These are phyloP conservation scores for Neonectria sp. DNA, from an alignment of 2,329 filamentous ascomycete species.

Conservation along the genomic window DNA sequence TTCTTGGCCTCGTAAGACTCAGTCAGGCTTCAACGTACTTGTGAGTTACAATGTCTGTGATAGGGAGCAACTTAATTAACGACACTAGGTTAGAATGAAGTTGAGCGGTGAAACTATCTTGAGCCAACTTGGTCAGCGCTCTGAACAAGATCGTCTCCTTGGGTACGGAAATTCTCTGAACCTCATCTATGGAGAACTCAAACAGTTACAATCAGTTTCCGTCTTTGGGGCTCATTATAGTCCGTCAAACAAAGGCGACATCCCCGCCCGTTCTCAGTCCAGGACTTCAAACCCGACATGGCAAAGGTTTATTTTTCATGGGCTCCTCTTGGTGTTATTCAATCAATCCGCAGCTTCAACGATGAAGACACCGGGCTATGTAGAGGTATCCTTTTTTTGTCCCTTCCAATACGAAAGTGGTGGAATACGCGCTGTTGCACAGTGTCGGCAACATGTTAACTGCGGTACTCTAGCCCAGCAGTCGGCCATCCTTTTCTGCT, in stretches of 20 bases:
- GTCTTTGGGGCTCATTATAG: no score
- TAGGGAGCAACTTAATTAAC: background rate
- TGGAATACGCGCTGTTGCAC: background rate
- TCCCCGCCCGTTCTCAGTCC: background rate
- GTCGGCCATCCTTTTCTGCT: conserved; percentile 1
- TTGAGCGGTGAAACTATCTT: background rate
- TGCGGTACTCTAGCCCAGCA: background rate
- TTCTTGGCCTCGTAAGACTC: background rate
- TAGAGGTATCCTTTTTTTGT: background rate
- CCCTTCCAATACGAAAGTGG: background rate
- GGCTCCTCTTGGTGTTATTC: background rate
- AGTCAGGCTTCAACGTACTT: background rate
- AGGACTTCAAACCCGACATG: background rate
- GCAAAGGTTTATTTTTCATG: background rate
- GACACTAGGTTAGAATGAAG: background rate
- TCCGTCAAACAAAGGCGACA: no score
- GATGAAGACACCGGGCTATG: background rate
- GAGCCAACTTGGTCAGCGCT: background rate
- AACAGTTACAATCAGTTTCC: no score
- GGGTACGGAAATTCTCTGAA: no score
- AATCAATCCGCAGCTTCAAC: background rate
- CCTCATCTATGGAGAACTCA: background rate
- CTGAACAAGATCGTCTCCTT: no score
- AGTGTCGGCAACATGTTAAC: conserved; percentile 5
- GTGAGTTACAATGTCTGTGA: background rate